Evolutionary conservation across 78 protist species (phyloP).

Genomic region (Dictyostelium discoideum): DNA sequence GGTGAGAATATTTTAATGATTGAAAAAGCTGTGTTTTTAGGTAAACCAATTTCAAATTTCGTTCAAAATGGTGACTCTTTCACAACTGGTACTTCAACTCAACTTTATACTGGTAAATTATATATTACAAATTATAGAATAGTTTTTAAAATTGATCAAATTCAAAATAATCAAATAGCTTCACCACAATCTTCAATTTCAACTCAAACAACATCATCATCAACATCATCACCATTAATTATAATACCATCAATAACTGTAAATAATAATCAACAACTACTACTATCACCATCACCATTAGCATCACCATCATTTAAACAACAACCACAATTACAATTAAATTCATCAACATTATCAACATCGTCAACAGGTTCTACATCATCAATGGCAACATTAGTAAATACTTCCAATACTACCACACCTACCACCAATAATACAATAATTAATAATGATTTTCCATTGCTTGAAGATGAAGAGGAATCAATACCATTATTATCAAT

Average conservation of each 20-base stretch:
- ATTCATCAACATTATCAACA: not conserved
- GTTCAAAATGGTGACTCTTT: slow-evolving; percentile 31
- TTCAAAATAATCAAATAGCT: not conserved
- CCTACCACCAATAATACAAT: not conserved
- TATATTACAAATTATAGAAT: slow-evolving; percentile 57
- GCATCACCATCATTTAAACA: too few species aligned
- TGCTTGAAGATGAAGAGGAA: not conserved
- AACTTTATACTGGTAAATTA: slow-evolving; percentile 19
- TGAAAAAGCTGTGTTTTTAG: slow-evolving; percentile 42
- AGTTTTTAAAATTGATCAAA: slow-evolving; percentile 44
- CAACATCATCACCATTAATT: not conserved
- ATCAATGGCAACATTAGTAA: not conserved
- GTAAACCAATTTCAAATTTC: not conserved
- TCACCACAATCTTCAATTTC: too few species aligned
- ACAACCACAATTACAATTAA: not conserved
- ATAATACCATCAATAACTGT: not conserved
- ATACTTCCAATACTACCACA: not conserved
- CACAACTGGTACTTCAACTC: not conserved
- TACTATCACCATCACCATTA: not conserved
- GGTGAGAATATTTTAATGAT: slow-evolving; percentile 41
- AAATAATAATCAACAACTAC: not conserved
- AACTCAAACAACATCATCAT: not conserved
- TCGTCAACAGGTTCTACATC: not conserved
- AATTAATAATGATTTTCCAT: not conserved
- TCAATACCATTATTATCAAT: not conserved